These are phyloP conservation scores for Sambucus nigra DNA, from an alignment of 129 eudicot species.

Conservation along the genomic window DNA sequence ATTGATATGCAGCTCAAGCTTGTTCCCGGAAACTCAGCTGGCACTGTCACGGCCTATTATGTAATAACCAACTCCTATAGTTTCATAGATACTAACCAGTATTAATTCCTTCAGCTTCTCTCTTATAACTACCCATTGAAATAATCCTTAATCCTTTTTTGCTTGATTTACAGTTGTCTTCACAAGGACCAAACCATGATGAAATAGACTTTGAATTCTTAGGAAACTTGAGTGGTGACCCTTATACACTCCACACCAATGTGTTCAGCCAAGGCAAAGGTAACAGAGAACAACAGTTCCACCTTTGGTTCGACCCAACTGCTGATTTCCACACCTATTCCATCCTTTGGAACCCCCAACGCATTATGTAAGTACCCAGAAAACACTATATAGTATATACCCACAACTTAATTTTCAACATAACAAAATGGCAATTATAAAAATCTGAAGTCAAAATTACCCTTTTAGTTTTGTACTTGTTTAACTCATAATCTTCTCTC, in stretches of 20 bases:
- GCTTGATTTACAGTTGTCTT: background rate
- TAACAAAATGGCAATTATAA: background rate
- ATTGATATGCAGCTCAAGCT: conserved; percentile 3
- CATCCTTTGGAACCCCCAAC: conserved; percentile 2
- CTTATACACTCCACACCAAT: background rate
- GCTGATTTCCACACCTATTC: conserved; percentile 2
- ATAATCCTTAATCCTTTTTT: background rate
- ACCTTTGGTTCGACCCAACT: background rate
- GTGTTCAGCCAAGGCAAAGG: conserved; percentile 1
- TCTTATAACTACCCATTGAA: no score
- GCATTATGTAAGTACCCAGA: background rate
- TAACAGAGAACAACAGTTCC: background rate
- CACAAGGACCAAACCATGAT: background rate
- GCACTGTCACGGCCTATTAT: conserved; percentile 1
- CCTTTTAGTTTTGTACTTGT: background rate
- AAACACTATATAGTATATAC: background rate
- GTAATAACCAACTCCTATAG: background rate
- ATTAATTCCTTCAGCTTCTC: background rate
- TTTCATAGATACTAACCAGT: background rate
- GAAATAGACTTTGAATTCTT: background rate
- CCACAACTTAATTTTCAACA: background rate
- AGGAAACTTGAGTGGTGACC: background rate
- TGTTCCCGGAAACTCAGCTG: conserved; percentile 1
- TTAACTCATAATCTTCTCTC: background rate
- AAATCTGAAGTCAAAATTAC: background rate